These are phyloP conservation scores for Albifimbria verrucaria DNA, from an alignment of 2,329 filamentous ascomycete species.

Conservation along the genomic window DNA sequence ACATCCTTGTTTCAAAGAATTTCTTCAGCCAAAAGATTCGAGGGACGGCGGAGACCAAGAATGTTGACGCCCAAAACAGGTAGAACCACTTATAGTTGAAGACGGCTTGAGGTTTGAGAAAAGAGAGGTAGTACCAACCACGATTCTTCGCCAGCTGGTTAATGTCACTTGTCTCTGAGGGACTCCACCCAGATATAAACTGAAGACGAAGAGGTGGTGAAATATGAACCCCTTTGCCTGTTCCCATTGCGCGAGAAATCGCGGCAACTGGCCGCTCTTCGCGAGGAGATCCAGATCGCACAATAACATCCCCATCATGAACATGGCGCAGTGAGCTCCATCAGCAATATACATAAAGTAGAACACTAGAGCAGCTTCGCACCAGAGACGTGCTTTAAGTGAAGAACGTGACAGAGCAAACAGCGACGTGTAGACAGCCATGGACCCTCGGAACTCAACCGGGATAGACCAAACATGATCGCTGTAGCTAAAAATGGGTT, in stretches of 20 bases:
- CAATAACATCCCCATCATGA: slow-evolving; percentile 58
- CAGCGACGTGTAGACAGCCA: slow-evolving; percentile 57
- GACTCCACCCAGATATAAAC: slow-evolving; percentile 61
- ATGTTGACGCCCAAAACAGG: slow-evolving; percentile 57
- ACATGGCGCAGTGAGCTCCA: slow-evolving; percentile 59
- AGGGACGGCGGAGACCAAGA: slow-evolving; percentile 53
- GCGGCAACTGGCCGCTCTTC: slow-evolving; percentile 46
- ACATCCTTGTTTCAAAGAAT: slow-evolving; percentile 57
- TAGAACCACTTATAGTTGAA: slow-evolving; percentile 68
- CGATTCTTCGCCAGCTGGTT: slow-evolving; percentile 48
- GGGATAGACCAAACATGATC: slow-evolving; percentile 63
- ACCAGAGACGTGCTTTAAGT: slow-evolving; percentile 50
- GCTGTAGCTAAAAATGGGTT: slow-evolving; percentile 49
- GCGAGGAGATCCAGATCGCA: slow-evolving; percentile 59
- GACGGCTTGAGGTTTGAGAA: slow-evolving; percentile 62
- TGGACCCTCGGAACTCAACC: slow-evolving; percentile 60
- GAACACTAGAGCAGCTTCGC: slow-evolving; percentile 48
- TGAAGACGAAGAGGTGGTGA: slow-evolving; percentile 47
- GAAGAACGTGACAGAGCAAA: slow-evolving; percentile 56
- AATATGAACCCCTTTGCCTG: slow-evolving; percentile 49
- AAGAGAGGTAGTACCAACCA: slow-evolving; percentile 59
- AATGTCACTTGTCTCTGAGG: slow-evolving; percentile 46
- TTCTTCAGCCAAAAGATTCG: slow-evolving; percentile 55
- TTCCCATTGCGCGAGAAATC: slow-evolving; percentile 40
- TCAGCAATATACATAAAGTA: slow-evolving; percentile 70